phyloP scores from a whole-genome alignment of 371 early-diverging fungal species.

The Basidiobolus meristosporus region DNA sequence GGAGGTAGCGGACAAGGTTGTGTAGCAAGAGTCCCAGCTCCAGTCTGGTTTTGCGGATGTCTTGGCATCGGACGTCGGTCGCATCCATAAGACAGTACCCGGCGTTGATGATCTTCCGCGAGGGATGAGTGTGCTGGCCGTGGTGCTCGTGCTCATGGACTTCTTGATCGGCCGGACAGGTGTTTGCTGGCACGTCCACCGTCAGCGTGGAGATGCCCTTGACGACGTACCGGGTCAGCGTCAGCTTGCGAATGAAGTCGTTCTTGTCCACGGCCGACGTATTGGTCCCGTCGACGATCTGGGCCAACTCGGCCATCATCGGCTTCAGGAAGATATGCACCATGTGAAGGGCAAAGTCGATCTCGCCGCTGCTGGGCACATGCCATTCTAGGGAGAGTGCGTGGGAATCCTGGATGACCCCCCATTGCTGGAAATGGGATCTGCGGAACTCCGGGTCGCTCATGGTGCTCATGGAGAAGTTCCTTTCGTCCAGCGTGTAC shows the following conservation, averaged over 20 bases:
- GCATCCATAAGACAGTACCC: conserved; percentile 37
- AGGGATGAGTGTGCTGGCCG: conserved; percentile 5
- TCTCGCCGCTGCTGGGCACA: conserved; percentile 39
- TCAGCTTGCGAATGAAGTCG: conserved; percentile 5
- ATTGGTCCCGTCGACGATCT: no score
- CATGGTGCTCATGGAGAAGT: conserved; percentile 14
- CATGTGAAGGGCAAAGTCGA: conserved; percentile 14
- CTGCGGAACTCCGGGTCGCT: conserved; percentile 6
- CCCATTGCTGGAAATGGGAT: conserved; percentile 48
- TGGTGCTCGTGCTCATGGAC: no score
- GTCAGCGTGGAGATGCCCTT: conserved; percentile 27
- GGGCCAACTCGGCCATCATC: conserved; percentile 6
- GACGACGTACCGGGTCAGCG: conserved; percentile 26
- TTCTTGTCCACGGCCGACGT: no score
- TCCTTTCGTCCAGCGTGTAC: conserved; percentile 26
- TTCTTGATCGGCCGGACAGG: no score
- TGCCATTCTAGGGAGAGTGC: conserved; percentile 55
- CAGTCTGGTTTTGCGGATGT: conserved; percentile 21
- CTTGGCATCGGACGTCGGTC: conserved; percentile 18
- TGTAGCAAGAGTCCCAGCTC: conserved; percentile 28
- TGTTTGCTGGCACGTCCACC: conserved; percentile 14
- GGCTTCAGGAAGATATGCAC: conserved; percentile 28
- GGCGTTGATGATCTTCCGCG: conserved; percentile 16
- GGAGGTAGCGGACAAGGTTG: conserved; percentile 24
- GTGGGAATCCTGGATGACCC: conserved; percentile 26